These are phyloP conservation scores for Puccinia polysora DNA, from an alignment of 1,284 basidiomycete genomes.

Conservation along the genomic window DNA sequence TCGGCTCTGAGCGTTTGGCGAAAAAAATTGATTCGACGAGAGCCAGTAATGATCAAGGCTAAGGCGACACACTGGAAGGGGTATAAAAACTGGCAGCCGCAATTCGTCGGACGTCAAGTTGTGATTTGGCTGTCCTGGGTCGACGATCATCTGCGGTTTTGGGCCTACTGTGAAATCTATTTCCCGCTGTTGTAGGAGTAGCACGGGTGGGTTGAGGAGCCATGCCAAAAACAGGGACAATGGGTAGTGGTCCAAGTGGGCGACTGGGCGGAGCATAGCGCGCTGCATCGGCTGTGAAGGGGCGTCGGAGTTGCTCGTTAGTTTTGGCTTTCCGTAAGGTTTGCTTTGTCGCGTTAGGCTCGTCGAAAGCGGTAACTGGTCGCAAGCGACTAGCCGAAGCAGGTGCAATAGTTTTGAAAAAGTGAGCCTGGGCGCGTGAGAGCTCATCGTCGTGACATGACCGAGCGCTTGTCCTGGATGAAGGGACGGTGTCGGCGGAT, in stretches of 20 bases:
- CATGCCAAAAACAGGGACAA: slow-evolving; percentile 41
- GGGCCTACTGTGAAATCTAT: slow-evolving; percentile 28
- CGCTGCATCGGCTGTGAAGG: slow-evolving; percentile 30
- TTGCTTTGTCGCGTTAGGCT: neutral
- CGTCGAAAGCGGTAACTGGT: slow-evolving; percentile 25
- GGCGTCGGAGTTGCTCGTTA: slow-evolving; percentile 37
- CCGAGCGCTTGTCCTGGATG: slow-evolving; percentile 15
- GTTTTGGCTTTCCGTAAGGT: slow-evolving; percentile 35
- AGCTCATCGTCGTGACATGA: slow-evolving; percentile 27
- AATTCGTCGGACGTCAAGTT: slow-evolving; percentile 38
- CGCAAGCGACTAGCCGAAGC: slow-evolving; percentile 35
- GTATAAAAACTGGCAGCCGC: slow-evolving; percentile 40
- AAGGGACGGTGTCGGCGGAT: slow-evolving; percentile 20
- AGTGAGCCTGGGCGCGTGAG: slow-evolving; percentile 33
- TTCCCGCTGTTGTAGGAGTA: slow-evolving; percentile 29
- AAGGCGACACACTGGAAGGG: neutral
- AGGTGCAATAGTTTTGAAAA: slow-evolving; percentile 42
- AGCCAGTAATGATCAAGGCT: neutral
- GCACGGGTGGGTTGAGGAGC: slow-evolving; percentile 40
- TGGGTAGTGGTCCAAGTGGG: slow-evolving; percentile 4
- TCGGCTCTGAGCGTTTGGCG: no score
- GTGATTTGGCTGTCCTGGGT: slow-evolving; percentile 32
- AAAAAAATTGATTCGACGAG: no score
- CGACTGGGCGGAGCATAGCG: neutral
- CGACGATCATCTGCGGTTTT: slow-evolving; percentile 42